Base-by-base conservation (phyloP, 106 monocot species). In the Narthecium ossifragum region DNA sequence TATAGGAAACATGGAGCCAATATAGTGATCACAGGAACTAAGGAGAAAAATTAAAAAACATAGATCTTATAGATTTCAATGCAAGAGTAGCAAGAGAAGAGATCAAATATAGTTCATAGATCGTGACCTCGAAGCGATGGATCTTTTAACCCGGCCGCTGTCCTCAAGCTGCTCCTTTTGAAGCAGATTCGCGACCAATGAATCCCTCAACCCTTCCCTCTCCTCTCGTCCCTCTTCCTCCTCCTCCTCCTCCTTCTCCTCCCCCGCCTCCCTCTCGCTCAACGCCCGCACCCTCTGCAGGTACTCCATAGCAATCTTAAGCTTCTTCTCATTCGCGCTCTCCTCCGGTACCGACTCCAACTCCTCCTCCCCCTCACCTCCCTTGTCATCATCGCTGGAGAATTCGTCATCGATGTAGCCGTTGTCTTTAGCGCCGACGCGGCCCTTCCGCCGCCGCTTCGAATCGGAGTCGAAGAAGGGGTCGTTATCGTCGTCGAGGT, bases 121-220 rank as follows among this genome's bases (percentile, higher is more conserved):
- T n/a, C n/a, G n/a, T 40, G 52, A 92, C 94, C 90, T 86, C 9
- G 77, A 74, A 26, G 90, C 74, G 2, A 96, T 13, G 26, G 68
- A 69, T 46, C 83, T 62, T 31, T 70, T 63, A 46, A 55, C 61
- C 1, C 90, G 63, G 3, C 94, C 94, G 38, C 89, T 90, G 8
- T 75, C 72, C 67, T 84, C 86, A 34, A 96, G 80, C 68, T 96
- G 94, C 26, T 69, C 83, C 61, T 75, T 90, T 33, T 83, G 80
- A n/a, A 96, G 71, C 38, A 86, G 51, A 21, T 78, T 83, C 10
- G 86, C 94, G 13, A 90, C 77, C 59, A 84, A 39, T 5, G 75
- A 71, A 60, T 93, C 92, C 39, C 78, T 60, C 46, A 49, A 76
- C 25, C 75, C 78, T 33, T 69, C 85, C 26, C 38, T 70, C 66